These are phyloP conservation scores for Verticillium dahliae DNA, from an alignment of 2,329 filamentous ascomycete species.

Conservation along the genomic window DNA sequence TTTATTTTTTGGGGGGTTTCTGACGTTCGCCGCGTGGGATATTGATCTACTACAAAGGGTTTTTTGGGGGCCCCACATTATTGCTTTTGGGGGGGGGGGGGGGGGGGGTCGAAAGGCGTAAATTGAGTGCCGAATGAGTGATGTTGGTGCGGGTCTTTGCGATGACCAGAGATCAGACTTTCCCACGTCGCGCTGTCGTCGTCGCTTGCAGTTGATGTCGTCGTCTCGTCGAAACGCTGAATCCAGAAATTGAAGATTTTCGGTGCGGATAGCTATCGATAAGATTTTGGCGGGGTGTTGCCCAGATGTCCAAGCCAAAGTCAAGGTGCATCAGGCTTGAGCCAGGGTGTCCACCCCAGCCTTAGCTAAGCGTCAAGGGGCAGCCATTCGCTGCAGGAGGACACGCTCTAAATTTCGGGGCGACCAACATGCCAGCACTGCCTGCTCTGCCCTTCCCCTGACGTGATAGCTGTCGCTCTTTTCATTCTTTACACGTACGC, in stretches of 20 bases:
- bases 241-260: conserved; percentile 3
- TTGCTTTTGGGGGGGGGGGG: no score
- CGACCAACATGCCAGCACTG: neutral
- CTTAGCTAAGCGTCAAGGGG: neutral
- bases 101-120: neutral
- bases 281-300: conserved; percentile 1
- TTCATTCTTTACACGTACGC: neutral
- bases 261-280: conserved; percentile 4
- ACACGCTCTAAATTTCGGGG: conserved; percentile 1
- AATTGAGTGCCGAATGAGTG: no score
- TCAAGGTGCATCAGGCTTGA: neutral
- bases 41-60: no score
- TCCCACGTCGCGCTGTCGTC: neutral
- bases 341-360: neutral
- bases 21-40: no score
- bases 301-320: neutral
- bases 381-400: neutral
- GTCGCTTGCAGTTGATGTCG: neutral
- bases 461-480: neutral
- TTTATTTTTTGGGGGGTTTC: no score
- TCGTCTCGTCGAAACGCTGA: neutral
- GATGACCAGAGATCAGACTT: neutral
- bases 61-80: no score
- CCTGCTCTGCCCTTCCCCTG: neutral
- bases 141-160: no score